Conservation (phyloP, 495 filamentous ascomycete species). For the Bacidia gigantensis region DNA sequence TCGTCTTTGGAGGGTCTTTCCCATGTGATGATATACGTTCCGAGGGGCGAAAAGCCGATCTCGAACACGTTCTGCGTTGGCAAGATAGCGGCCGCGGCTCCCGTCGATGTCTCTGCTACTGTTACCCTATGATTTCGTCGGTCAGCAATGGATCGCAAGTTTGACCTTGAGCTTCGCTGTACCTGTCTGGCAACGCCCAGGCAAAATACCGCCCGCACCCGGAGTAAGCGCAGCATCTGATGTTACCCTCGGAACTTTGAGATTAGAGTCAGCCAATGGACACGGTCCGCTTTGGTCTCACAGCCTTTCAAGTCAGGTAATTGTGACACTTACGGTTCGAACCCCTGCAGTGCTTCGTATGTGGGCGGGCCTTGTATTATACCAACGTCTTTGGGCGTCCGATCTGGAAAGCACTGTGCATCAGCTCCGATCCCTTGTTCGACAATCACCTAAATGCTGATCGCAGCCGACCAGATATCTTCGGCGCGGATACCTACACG, state of each 20-base stretch:
- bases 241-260: conserved; percentile 72
- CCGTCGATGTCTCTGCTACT: conserved; percentile 68
- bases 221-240: conserved; percentile 88
- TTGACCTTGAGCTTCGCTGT: conserved; percentile 15
- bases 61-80: conserved; percentile 76
- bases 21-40: conserved; percentile 92
- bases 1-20: conserved; percentile 86
- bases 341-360: conserved; percentile 75
- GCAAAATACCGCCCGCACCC: conserved; percentile 91
- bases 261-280: not conserved
- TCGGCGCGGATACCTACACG: conserved; percentile 40
- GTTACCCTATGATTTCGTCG: conserved; percentile 43
- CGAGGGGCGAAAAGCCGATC: conserved; percentile 81
- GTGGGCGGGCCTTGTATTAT: conserved; percentile 79
- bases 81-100: conserved; percentile 61
- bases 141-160: not conserved
- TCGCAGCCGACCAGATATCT: too few relatives aligned
- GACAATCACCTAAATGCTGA: too few relatives aligned
- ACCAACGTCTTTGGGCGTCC: conserved; percentile 91
- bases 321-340: conserved; percentile 41
- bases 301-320: not conserved
- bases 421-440: too few relatives aligned
- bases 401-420: conserved; percentile 34
- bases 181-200: conserved; percentile 79
- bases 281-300: not conserved